These are phyloP conservation scores for Ilyonectria destructans DNA, from an alignment of 2,329 filamentous ascomycete species.

Conservation along the genomic window DNA sequence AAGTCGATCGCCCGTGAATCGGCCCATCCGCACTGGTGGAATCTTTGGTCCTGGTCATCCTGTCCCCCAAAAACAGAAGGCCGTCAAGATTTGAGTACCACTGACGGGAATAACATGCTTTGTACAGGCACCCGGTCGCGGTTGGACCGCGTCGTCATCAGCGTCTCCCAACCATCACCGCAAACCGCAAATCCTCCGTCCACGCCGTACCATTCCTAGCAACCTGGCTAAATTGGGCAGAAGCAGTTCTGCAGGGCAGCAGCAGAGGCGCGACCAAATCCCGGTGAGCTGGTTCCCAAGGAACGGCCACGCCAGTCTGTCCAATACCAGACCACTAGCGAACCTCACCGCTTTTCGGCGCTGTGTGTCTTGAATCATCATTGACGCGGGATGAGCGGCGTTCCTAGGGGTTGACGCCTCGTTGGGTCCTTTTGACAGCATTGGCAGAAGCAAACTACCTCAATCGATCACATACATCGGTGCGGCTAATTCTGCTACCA, in stretches of 20 bases:
- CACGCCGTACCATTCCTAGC: slow-evolving; percentile 15
- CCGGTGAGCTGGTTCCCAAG: slow-evolving; percentile 41
- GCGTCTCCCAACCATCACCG: slow-evolving; percentile 6
- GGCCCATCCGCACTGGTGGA: slow-evolving; percentile 28
- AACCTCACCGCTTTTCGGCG: slow-evolving; percentile 32
- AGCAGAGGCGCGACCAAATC: slow-evolving; percentile 27
- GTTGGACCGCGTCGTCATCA: slow-evolving; percentile 18
- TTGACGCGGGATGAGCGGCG: slow-evolving; percentile 11
- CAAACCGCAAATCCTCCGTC: slow-evolving; percentile 23
- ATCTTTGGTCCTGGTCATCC: slow-evolving; percentile 9
- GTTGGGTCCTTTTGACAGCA: slow-evolving; percentile 1
- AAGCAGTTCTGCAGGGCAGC: slow-evolving; percentile 9
- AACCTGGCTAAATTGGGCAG: slow-evolving; percentile 6
- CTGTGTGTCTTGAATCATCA: slow-evolving; percentile 8
- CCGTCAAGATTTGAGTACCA: background rate
- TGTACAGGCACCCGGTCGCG: slow-evolving; percentile 5
- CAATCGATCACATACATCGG: slow-evolving; percentile 14
- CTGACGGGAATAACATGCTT: slow-evolving; percentile 19
- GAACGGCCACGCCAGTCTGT: slow-evolving; percentile 26
- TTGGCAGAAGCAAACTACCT: background rate
- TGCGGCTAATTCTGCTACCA: slow-evolving; percentile 8
- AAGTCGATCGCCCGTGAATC: slow-evolving; percentile 18
- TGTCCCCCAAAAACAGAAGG: slow-evolving; percentile 17
- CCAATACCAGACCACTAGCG: slow-evolving; percentile 18
- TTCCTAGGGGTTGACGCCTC: slow-evolving; percentile 9